Base-by-base conservation (phyloP, 371 early-diverging fungal species). In the Actinomortierella ambigua region DNA sequence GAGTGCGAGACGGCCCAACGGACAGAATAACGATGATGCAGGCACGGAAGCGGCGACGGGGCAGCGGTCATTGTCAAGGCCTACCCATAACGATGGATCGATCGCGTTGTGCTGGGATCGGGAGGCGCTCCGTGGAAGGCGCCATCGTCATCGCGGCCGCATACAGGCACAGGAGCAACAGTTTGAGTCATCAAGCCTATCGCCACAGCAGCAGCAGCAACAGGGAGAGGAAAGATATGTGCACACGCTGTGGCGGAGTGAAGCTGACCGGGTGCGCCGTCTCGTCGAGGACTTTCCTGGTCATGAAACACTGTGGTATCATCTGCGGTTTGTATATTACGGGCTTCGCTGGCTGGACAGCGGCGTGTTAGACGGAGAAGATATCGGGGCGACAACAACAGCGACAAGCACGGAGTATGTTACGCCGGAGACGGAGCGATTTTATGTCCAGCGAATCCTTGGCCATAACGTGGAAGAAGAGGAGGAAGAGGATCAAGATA, bases 251-350 rank as follows among this genome's bases (percentile, higher is more conserved):
- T 77, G 78, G 78, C 27, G 49, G 3, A 48, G 41, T 5, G 78
- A 78, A 40, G n/a, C 80, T 50, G 26, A 44, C 13, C 80, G 86
- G 76, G 43, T 77, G 2, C 59, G 75, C 23, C 51, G 56, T 13
- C 48, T 83, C 14, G 78, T 83, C 15, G 28, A 58, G 43, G 67
- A 65, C 52, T 87, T 77, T 42, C 86, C 86, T 8, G 85, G 84
- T 13, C 83, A 87, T 52, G 86, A 85, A 61, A 69, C 85, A 0
- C 53, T 85, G 22, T 87, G 88, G 88, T 82, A 77, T 42, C 86
- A 87, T 68, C 70, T 79, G 39, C 80, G 88, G 40, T 84, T 79
- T 54, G 51, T 78, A 2, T 69, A 69, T 15, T 69, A 70, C 58
- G 70, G 61, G 5, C 41, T 76, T 23, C 48, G 55, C 8, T 77